Base-by-base conservation (phyloP, 2,329 filamentous ascomycete genomes). In the Phialemoniopsis sp. region DNA sequence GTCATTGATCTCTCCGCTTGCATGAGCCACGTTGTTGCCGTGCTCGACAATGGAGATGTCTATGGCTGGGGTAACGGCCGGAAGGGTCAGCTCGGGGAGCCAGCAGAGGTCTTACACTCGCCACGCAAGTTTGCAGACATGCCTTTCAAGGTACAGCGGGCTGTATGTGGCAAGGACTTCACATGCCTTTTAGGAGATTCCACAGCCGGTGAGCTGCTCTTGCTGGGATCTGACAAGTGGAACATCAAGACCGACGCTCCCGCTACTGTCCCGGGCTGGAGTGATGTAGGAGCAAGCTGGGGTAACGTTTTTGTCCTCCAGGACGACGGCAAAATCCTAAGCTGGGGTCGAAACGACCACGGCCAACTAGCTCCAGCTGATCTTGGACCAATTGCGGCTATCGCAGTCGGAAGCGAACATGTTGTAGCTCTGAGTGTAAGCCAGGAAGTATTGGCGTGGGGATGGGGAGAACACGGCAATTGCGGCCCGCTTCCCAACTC, bases 391-490 rank as follows among this genome's bases (percentile, higher is more conserved):
- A 82, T 83, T 0, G 54, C 57, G 2, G 54, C 89, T 4, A 74
- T 97, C n/a, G 85, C 87, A 4, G 78, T 86, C 34, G 93, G 93
- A 0, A 96, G 91, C 55, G 93, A 97, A 61, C 93, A 98, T 60
- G 80, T 78, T n/a, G 62, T 97, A 46, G 87, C 81, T 8, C 62
- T 91, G 18, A 80, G 85, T 0, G 64, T 64, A 9, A 68, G 74
- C 15, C 79, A 79, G 2, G 76, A 82, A 5, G 79, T 95, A 2
- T 64, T 94, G 36, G 78, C 87, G 2, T 97, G 91, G 89, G 93
- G 93, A 15, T 98, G 93, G 93, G 90, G 89, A 3, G 91, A 97
- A 63, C 93, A 98, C 64, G 93, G 93, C 2, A 98, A 98, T 58
- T 98, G 93, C 59, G 93, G 93, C 4, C 77, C 80, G 29, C 15